These are phyloP conservation scores for Dichomitus squalens DNA, from an alignment of 1,284 basidiomycete genomes.

Conservation along the genomic window DNA sequence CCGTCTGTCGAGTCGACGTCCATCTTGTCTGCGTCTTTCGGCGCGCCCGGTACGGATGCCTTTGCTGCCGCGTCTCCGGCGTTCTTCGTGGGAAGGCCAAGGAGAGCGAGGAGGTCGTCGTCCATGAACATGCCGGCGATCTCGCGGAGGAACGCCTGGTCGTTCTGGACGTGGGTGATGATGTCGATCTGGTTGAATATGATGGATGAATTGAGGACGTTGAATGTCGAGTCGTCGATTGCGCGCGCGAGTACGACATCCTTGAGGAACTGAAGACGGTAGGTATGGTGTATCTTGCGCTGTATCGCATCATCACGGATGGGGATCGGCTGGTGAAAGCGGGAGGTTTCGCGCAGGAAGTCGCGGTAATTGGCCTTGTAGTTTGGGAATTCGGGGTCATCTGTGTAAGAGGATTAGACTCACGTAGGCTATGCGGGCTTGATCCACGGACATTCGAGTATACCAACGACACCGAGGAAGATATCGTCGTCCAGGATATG, in stretches of 20 bases:
- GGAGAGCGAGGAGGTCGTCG: slow-evolving; percentile 53
- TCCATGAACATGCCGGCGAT: slow-evolving; percentile 81
- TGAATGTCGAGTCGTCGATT: slow-evolving; percentile 96
- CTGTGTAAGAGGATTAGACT: slow-evolving; percentile 44
- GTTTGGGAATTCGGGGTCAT: slow-evolving; percentile 94
- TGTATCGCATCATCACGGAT: slow-evolving; percentile 76
- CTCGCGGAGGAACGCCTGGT: slow-evolving; percentile 75
- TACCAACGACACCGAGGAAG: slow-evolving; percentile 92
- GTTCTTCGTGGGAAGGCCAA: slow-evolving; percentile 33
- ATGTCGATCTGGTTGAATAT: slow-evolving; percentile 99
- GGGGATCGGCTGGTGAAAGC: slow-evolving; percentile 85
- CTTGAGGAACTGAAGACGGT: slow-evolving; percentile 95
- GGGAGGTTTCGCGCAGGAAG: slow-evolving; percentile 81
- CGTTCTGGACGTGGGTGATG: slow-evolving; percentile 85
- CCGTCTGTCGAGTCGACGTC: slow-evolving; percentile 41
- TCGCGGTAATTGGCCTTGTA: slow-evolving; percentile 97
- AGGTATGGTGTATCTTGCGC: slow-evolving; percentile 94
- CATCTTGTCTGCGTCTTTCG: slow-evolving; percentile 32
- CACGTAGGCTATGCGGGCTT: background rate
- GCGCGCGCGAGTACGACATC: slow-evolving; percentile 96
- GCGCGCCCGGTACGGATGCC: slow-evolving; percentile 25
- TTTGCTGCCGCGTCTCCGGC: slow-evolving; percentile 24
- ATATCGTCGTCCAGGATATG: slow-evolving; percentile 93
- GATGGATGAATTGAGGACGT: slow-evolving; percentile 95
- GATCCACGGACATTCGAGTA: slow-evolving; percentile 87